Evolutionary conservation across 169 alveolate genomes (phyloP).

Genomic region (Theileria annulata): DNA sequence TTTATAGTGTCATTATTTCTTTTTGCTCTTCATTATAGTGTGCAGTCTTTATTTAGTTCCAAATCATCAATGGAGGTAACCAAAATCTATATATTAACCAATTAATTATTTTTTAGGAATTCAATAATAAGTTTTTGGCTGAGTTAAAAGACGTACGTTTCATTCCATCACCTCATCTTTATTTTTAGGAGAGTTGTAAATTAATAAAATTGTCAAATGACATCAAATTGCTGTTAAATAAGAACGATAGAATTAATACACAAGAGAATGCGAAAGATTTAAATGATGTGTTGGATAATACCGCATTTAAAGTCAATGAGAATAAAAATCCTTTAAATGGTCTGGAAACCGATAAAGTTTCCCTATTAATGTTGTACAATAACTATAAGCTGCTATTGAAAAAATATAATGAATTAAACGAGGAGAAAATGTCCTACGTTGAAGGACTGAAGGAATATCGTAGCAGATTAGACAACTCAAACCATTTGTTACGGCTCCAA

Average conservation of each 20-base stretch:
- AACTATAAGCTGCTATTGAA: conserved; percentile 51
- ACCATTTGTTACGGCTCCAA: conserved; percentile 53
- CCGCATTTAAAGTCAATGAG: background rate
- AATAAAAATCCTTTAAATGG: background rate
- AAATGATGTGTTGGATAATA: background rate
- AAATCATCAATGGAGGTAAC: background rate
- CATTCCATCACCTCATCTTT: background rate
- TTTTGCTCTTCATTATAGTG: background rate
- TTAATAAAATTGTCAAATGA: background rate
- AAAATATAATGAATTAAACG: conserved; percentile 59
- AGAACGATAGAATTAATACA: background rate
- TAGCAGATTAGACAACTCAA: conserved; percentile 52
- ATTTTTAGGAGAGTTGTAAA: background rate
- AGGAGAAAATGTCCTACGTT: conserved; percentile 63
- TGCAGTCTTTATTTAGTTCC: background rate
- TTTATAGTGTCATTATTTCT: background rate
- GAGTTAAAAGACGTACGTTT: background rate
- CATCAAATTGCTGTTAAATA: background rate
- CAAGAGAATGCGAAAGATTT: background rate
- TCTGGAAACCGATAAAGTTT: background rate
- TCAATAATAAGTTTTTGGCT: background rate
- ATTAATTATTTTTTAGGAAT: background rate
- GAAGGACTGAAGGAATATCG: conserved; percentile 58
- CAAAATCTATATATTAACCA: background rate
- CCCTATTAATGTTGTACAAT: conserved; percentile 32